Conservation (phyloP, 352 stramenopile genomes). For the Halophytophthora polymorphica region DNA sequence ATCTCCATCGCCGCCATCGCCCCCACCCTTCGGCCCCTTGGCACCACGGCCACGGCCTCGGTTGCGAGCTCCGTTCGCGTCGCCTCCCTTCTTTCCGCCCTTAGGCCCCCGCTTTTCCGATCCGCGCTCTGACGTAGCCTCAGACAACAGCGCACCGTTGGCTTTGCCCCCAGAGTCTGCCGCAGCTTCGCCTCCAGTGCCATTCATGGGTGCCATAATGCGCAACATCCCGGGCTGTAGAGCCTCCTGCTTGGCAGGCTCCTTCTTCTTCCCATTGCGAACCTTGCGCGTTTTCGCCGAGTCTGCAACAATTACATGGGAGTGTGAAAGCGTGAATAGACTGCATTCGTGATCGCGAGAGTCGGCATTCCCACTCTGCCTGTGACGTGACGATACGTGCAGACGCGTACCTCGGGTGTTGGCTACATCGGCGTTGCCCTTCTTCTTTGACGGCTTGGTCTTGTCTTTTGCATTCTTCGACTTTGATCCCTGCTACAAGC, state of each 20-base stretch:
- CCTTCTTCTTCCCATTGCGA: slow-evolving; percentile 33
- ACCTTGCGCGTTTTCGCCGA: slow-evolving; percentile 44
- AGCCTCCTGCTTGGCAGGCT: slow-evolving; percentile 24
- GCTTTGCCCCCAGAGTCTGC: slow-evolving; percentile 2
- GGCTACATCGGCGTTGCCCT: slow-evolving; percentile 15
- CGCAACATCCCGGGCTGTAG: slow-evolving; percentile 44
- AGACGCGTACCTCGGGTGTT: slow-evolving; percentile 8
- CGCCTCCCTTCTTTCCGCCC: slow-evolving; percentile 18
- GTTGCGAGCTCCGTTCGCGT: slow-evolving; percentile 10
- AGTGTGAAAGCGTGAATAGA: too few relatives aligned
- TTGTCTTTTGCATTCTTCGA: slow-evolving; percentile 41
- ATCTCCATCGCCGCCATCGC: slow-evolving; percentile 16
- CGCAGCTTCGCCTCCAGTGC: slow-evolving; percentile 5
- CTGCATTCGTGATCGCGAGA: too few relatives aligned
- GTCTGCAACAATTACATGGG: slow-evolving; percentile 13
- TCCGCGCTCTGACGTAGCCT: slow-evolving; percentile 12
- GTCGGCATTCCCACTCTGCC: too few relatives aligned
- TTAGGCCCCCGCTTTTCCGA: slow-evolving; percentile 23
- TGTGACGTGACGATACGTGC: too few relatives aligned
- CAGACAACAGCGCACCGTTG: slow-evolving; percentile 9
- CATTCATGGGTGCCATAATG: slow-evolving; percentile 50
- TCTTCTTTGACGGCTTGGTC: slow-evolving; percentile 35
- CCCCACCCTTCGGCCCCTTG: slow-evolving; percentile 36
- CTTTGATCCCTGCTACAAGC: slow-evolving; percentile 15
- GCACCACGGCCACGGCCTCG: slow-evolving; percentile 26